Conservation (phyloP, 192 early-diverging fungal genomes). For the Obelidium mucronatum region DNA sequence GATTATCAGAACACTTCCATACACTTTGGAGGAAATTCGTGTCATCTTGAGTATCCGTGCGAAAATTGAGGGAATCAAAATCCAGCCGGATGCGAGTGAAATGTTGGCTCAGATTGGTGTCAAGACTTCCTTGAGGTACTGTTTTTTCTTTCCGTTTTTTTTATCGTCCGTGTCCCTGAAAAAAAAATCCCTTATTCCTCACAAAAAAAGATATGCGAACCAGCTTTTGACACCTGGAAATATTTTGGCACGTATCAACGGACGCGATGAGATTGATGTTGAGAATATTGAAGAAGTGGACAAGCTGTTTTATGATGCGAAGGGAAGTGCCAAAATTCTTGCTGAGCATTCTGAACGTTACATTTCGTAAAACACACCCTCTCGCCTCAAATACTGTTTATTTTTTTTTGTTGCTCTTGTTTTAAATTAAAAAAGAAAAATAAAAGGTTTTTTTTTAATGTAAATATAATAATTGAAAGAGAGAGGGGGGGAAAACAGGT, state of each 20-base stretch:
- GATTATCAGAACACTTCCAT: slow-evolving; percentile 93
- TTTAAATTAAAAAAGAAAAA: too few relatives aligned
- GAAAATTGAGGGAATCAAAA: slow-evolving; percentile 92
- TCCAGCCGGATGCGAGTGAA: slow-evolving; percentile 85
- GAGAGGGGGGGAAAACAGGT: too few relatives aligned
- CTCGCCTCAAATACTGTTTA: too few relatives aligned
- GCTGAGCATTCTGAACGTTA: slow-evolving; percentile 54
- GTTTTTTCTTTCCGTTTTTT: background rate
- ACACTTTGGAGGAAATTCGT: slow-evolving; percentile 83
- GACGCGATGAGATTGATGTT: slow-evolving; percentile 78
- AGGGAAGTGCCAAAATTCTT: slow-evolving; percentile 79
- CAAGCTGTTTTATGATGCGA: slow-evolving; percentile 89
- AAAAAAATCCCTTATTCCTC: too few relatives aligned
- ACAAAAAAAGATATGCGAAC: slow-evolving; percentile 85
- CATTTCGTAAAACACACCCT: slow-evolving; percentile 52
- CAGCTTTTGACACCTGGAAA: slow-evolving; percentile 93
- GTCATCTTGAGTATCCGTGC: slow-evolving; percentile 91
- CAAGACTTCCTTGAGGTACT: slow-evolving; percentile 90
- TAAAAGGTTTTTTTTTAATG: too few relatives aligned
- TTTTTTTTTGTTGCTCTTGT: too few relatives aligned
- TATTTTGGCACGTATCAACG: slow-evolving; percentile 86
- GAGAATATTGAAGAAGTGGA: slow-evolving; percentile 89
- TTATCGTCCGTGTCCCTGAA: too few relatives aligned
- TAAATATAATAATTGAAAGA: too few relatives aligned
- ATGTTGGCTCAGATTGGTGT: slow-evolving; percentile 90